Percentiles rank a stretch among this genome's conserved stretches.
phyloP scores from a whole-genome alignment of 148 eudicot genomes.

The Beta vulgaris region DNA sequence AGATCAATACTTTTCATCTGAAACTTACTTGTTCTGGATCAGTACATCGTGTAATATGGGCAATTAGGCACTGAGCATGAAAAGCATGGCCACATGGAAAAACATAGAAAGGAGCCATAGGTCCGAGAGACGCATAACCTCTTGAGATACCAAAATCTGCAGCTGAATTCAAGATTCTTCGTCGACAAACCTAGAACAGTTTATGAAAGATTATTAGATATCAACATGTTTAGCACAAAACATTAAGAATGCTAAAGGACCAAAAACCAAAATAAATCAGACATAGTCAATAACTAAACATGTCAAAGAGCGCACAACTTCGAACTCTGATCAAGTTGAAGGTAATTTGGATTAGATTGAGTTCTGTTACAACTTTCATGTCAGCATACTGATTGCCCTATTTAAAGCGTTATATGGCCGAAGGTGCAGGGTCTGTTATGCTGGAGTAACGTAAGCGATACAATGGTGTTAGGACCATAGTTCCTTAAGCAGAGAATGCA shows the following conservation, averaged over 20 bases:
- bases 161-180: slow-evolving; percentile 63
- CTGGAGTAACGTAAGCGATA: no score
- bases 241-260: neutral
- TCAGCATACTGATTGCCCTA: no score
- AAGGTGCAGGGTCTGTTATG: no score
- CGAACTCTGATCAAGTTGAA: neutral
- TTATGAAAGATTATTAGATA: neutral
- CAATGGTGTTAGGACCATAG: no score
- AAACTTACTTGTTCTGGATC: slow-evolving; percentile 76
- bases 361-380: no score
- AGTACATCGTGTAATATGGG: slow-evolving; percentile 86
- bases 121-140: slow-evolving; percentile 76
- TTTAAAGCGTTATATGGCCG: no score
- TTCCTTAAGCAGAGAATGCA: no score
- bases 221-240: neutral
- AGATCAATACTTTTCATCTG: no score
- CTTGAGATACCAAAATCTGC: slow-evolving; percentile 66
- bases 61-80: slow-evolving; percentile 87
- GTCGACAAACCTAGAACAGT: slow-evolving; percentile 65
- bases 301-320: neutral
- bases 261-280: neutral
- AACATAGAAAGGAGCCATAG: slow-evolving; percentile 98
- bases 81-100: slow-evolving; percentile 96
- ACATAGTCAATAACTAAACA: neutral
- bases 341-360: no score